These are phyloP conservation scores for Vigna mungo DNA, from an alignment of 306 rosid genomes.

Conservation along the genomic window DNA sequence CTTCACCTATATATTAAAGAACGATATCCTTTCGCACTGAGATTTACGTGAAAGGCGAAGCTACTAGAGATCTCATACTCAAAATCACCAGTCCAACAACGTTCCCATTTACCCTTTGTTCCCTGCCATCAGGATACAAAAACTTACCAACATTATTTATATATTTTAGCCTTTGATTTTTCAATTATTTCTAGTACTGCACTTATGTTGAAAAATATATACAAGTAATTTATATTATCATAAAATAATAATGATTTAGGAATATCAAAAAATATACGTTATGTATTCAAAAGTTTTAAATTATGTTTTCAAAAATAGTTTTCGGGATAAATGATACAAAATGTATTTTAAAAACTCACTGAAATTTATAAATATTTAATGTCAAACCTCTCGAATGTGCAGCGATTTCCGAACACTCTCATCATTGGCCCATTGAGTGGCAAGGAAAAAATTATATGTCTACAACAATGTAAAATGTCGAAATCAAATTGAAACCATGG, in stretches of 20 bases:
- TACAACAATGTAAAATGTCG: constrained; percentile 16
- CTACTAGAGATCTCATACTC: background rate
- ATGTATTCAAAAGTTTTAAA: too few species aligned
- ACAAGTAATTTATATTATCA: too few species aligned
- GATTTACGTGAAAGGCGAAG: constrained; percentile 52
- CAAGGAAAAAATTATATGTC: constrained; percentile 37
- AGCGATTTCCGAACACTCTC: constrained; percentile 43
- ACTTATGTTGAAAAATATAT: too few species aligned
- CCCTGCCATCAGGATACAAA: constrained; percentile 34
- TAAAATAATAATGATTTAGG: too few species aligned
- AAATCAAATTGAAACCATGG: constrained; percentile 3
- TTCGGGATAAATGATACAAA: too few species aligned
- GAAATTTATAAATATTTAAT: too few species aligned
- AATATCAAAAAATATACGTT: too few species aligned
- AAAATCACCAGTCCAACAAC: constrained; percentile 2
- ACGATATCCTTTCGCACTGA: constrained; percentile 52
- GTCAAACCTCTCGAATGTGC: constrained; percentile 48
- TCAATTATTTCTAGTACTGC: too few species aligned
- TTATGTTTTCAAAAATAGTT: too few species aligned
- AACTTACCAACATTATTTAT: too few species aligned
- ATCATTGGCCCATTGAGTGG: constrained; percentile 41
- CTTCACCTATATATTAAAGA: constrained; percentile 58
- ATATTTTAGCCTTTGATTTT: too few species aligned
- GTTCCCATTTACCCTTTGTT: constrained; percentile 37
- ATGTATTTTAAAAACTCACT: too few species aligned